Evolutionary conservation across 2,329 filamentous ascomycete genomes (phyloP).

Genomic region (Ophiosphaerella narmari): DNA sequence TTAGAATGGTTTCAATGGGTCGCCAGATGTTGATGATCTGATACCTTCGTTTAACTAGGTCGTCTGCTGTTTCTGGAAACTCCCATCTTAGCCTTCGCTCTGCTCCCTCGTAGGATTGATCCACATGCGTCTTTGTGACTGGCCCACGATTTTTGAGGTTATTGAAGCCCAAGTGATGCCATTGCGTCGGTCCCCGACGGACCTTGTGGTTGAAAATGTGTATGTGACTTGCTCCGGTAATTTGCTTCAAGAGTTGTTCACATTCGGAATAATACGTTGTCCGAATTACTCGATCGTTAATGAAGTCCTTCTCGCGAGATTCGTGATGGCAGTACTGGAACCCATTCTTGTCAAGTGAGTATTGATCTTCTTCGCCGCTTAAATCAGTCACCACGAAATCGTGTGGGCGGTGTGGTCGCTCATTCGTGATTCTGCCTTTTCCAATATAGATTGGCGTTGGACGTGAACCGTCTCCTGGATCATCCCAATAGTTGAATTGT

Average conservation of each 20-base stretch:
- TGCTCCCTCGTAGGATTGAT: slow-evolving; percentile 39
- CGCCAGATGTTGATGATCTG: slow-evolving; percentile 40
- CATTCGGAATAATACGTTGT: slow-evolving; percentile 26
- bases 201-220: slow-evolving; percentile 68
- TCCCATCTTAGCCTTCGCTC: slow-evolving; percentile 22
- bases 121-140: slow-evolving; percentile 60
- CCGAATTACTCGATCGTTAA: slow-evolving; percentile 18
- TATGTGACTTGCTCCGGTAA: slow-evolving; percentile 60
- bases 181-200: slow-evolving; percentile 46
- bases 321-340: slow-evolving; percentile 26
- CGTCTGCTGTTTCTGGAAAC: slow-evolving; percentile 22
- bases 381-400: slow-evolving; percentile 25
- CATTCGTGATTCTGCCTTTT: slow-evolving; percentile 28
- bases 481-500: slow-evolving; percentile 30
- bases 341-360: slow-evolving; percentile 24
- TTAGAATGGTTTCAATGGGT: slow-evolving; percentile 30
- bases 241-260: slow-evolving; percentile 40
- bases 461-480: slow-evolving; percentile 25
- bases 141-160: slow-evolving; percentile 45
- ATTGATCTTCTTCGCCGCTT: slow-evolving; percentile 22
- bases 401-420: slow-evolving; percentile 24
- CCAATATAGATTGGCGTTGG: slow-evolving; percentile 30
- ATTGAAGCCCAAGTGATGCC: slow-evolving; percentile 33
- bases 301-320: slow-evolving; percentile 24
- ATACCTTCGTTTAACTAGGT: slow-evolving; percentile 27